Percentiles rank a stretch among this genome's conserved stretches.
phyloP scores from a whole-genome alignment of 192 early-diverging fungal species.

The Funneliformis mosseae region DNA sequence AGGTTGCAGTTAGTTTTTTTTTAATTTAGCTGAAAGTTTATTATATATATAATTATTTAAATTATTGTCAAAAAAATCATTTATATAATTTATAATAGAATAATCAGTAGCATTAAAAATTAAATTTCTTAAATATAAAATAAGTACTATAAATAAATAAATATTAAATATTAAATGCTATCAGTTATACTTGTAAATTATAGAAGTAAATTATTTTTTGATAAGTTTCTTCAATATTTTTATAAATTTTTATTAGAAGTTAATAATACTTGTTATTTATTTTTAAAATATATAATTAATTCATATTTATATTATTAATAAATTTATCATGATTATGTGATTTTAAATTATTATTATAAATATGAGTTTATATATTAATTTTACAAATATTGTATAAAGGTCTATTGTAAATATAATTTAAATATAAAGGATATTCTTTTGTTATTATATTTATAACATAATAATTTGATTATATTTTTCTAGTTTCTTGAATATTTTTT shows the following conservation, averaged over 20 bases:
- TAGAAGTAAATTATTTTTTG: not conserved
- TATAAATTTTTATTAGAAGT: not conserved
- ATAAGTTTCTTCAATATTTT: not conserved
- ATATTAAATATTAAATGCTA: not conserved
- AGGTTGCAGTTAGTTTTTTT: too few relatives aligned
- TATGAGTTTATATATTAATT: not conserved
- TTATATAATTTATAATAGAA: not conserved
- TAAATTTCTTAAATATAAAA: not conserved
- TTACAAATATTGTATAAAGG: not conserved
- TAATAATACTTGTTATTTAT: not conserved
- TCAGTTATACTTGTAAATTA: not conserved
- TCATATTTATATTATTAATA: not conserved
- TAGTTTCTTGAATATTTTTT: not conserved
- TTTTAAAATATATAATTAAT: not conserved
- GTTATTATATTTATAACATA: constrained; percentile 1
- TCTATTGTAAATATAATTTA: not conserved
- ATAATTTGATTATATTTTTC: not conserved
- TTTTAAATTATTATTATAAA: not conserved
- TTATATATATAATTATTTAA: not conserved
- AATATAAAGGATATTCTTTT: not conserved
- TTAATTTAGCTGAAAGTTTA: not conserved
- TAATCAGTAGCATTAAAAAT: not conserved
- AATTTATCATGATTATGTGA: not conserved
- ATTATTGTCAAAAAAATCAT: not conserved
- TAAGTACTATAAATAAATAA: not conserved